phyloP scores from a whole-genome alignment of 1,139 yeast species.

The Pneumocystis oryctolagi region DNA sequence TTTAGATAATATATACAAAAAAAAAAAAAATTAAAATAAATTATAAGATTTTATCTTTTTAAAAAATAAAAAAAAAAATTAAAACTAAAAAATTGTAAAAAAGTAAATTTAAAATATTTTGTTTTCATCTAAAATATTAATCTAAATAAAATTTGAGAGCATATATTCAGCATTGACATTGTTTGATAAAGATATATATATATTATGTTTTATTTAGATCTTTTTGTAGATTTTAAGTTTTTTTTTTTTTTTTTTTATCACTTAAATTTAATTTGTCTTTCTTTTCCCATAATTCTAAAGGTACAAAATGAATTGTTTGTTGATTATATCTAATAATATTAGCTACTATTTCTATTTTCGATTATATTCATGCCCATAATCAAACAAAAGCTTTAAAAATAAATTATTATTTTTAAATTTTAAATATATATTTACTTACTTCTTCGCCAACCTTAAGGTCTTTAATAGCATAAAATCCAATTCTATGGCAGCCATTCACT shows the following conservation, averaged over 20 bases:
- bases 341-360: not conserved
- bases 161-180: not conserved
- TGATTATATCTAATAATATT: not conserved
- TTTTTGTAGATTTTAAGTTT: not conserved
- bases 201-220: not conserved
- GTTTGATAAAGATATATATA: not conserved
- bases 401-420: not conserved
- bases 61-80: too few relatives aligned
- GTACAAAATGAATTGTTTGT: not conserved
- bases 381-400: not conserved
- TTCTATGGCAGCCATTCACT: not conserved
- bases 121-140: not conserved
- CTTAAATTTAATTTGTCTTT: not conserved
- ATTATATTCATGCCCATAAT: not conserved
- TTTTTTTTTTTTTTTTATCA: not conserved
- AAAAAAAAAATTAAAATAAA: not conserved
- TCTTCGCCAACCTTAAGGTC: constrained; percentile 1
- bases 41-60: too few relatives aligned
- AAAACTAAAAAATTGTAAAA: too few relatives aligned
- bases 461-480: constrained; percentile 1
- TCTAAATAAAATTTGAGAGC: not conserved
- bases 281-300: not conserved
- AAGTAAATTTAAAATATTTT: too few relatives aligned
- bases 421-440: not conserved
- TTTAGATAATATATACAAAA: not conserved